Evolutionary conservation across 192 early-diverging fungal genomes (phyloP), one percentile per base, ranked within the genome.

Genomic region (Jimgerdemannia flammicorona): DNA sequence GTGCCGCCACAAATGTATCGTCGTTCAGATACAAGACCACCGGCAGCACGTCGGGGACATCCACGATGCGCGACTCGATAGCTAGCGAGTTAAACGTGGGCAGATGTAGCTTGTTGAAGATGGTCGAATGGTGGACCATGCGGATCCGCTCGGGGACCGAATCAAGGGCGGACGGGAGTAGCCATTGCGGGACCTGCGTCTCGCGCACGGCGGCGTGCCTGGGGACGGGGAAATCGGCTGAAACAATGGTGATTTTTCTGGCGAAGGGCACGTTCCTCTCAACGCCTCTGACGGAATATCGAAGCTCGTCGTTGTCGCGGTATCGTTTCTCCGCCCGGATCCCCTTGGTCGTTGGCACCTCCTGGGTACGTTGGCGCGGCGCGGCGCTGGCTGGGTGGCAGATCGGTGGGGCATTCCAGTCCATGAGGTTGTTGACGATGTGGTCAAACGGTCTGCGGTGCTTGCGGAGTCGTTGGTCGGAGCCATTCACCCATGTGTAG

Each of bases 21-120:
- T 84, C 82, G 54, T 84, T 84, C 44, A 84, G 40, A 49, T 84
- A 84, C 39, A 84, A 20, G 63, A 81, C 72, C 76, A 78, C 69
- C 69, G 19, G 3, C 29, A 6, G 3, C 41, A 72, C 67, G 17
- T 41, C 67, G 67, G 75, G 75, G 71, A 80, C 71, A 9, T 80
- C 71, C 6, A 72, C 67, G 40, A 84, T 70, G 44, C 79, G 75
- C 17, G 72, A 78, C 64, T 84, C 83, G 59, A 84, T 84, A 1
- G 80, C 75, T 49, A 81, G 66, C 64, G 80, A 82, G 72, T 80
- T 84, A 69, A 82, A 84, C 3, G 76, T 77, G 3, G 83, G 83
- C 17, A 84, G 69, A 66, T 79, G 44, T 14, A 3, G 54, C 3
- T 9, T 29, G 64, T 80, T 72, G 63, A 84, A 84, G 4, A 84